Evolutionary conservation across 768 basidiomycete species (phyloP), one percentile per base, ranked within the genome.

Genomic region (Lactarius pseudohatsudake): DNA sequence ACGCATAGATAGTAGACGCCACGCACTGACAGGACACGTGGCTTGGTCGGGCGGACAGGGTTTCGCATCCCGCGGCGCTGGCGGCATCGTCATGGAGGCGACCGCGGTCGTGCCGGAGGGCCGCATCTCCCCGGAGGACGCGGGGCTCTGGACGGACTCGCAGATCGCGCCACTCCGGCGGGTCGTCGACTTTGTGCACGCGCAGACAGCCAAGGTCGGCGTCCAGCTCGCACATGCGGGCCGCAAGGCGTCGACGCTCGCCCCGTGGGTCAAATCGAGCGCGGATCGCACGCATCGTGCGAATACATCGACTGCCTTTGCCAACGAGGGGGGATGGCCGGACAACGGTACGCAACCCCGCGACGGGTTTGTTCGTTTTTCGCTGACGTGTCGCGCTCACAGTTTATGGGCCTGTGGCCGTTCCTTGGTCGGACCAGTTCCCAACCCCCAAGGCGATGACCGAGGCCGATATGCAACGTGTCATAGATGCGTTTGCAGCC

Each of bases 211-310:
- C 1, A 80, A 82, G 57, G 86, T 94, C 32, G 93, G 90, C 1
- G 81, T 95, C 38, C 93, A 95, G 73, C 84, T 95, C 22, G 84
- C 86, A 0, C 92, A 94, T 74, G 90, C 88, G 0, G 85, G 86
- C 0, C 73, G 86, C n/a, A 95, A 96, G 74, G 87, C 89, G 0
- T 87, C 85, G 10, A 88, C 85, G 0, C 79, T 82, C 60, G 82
- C 90, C 1, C 88, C 90, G 2, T 93, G 88, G 89, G 81, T 89
- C 32, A 80, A 76, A 64, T 62, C 73, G 9, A 78, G 76, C 54
- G 76, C 74, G 13, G 73, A 75, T 15, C 74, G 78, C 71, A 74
- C 78, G 40, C 62, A 78, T 68, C 59, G 61, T 61, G 59, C 74
- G 20, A 72, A 74, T 5, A 74, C 70, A 1, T 72, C 77, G 64